Evolutionary conservation across 305 asterid species (phyloP).

Genomic region (Petunia hybrid): DNA sequence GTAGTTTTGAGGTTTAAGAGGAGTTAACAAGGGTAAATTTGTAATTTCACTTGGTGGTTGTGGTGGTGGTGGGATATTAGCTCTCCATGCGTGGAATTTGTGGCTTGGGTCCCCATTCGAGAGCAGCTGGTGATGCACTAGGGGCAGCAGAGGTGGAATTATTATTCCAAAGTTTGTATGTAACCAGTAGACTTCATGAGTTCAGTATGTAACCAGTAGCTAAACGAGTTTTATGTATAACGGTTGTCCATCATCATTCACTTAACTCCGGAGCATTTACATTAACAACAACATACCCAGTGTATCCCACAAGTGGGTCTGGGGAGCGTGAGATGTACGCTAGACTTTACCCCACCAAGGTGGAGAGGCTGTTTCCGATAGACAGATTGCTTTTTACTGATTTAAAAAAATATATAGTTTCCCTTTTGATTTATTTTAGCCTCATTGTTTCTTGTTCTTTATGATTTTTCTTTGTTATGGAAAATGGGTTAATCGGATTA

Average conservation of each 20-base stretch:
- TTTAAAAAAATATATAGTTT: background rate
- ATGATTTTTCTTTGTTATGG: background rate
- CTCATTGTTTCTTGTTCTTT: background rate
- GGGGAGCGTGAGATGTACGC: too few relatives aligned
- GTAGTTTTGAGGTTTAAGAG: conserved; percentile 38
- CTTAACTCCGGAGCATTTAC: background rate
- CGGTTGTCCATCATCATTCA: background rate
- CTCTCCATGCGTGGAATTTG: conserved; percentile 80
- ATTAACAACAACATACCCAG: too few relatives aligned
- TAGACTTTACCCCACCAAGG: too few relatives aligned
- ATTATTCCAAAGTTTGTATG: too few relatives aligned
- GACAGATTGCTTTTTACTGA: too few relatives aligned
- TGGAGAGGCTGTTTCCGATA: too few relatives aligned
- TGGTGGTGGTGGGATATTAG: conserved; percentile 38
- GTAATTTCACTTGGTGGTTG: conserved; percentile 22
- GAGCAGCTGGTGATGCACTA: conserved; percentile 77
- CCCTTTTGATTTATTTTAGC: background rate
- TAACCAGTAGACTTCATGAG: too few relatives aligned
- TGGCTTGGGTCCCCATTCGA: conserved; percentile 80
- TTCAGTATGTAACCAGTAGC: too few relatives aligned
- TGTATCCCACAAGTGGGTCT: too few relatives aligned
- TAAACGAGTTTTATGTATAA: too few relatives aligned
- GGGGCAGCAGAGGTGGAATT: conserved; percentile 30
- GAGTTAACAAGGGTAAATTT: conserved; percentile 30
- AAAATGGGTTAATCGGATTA: background rate